Evolutionary conservation across 2,329 filamentous ascomycete genomes (phyloP).

Genomic region (Davidsoniella neocaledoniae): DNA sequence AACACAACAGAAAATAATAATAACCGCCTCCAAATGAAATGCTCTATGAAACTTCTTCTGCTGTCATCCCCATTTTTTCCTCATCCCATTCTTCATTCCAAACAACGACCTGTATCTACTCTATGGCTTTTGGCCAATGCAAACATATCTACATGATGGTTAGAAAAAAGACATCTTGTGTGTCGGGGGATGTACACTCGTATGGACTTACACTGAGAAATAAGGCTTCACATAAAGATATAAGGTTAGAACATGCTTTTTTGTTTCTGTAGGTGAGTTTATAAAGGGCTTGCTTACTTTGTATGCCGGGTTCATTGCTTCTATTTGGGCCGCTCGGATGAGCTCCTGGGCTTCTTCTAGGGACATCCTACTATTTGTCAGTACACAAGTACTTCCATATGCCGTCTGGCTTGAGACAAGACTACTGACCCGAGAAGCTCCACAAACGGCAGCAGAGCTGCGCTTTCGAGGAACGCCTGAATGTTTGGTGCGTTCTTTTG

Average conservation of each 20-base stretch:
- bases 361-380: constrained; percentile 29
- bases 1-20: too few relatives aligned
- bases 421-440: too few relatives aligned
- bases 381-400: not conserved
- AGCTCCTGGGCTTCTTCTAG: constrained; percentile 40
- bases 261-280: not conserved
- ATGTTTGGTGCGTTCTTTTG: constrained; percentile 36
- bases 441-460: constrained; percentile 1
- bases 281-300: constrained; percentile 28
- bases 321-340: constrained; percentile 35
- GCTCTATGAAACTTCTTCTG: too few relatives aligned
- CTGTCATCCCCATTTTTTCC: too few relatives aligned
- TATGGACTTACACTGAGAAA: constrained; percentile 38
- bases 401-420: constrained; percentile 12
- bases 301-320: constrained; percentile 35
- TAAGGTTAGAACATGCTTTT: not conserved
- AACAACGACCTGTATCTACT: not conserved
- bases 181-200: too few relatives aligned
- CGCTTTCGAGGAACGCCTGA: not conserved
- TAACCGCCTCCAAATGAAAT: too few relatives aligned
- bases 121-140: constrained; percentile 41
- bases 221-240: constrained; percentile 29
- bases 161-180: too few relatives aligned
- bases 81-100: too few relatives aligned
- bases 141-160: constrained; percentile 35